Base-by-base conservation (phyloP, 768 basidiomycete species). In the Tulasnella sp. region DNA sequence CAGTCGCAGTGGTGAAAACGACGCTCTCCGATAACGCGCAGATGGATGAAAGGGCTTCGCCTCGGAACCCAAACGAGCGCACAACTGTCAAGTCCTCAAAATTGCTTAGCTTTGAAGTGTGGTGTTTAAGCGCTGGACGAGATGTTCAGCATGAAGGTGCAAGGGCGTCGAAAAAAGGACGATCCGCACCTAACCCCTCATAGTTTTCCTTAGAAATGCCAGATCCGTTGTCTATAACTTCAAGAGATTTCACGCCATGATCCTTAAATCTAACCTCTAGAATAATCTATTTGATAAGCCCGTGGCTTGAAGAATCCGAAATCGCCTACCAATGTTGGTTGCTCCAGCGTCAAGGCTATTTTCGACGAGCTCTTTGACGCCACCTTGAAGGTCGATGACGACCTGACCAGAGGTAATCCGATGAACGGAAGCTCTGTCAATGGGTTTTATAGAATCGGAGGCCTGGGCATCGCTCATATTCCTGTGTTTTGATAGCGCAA, bases 291-390 rank as follows among this genome's bases (percentile, higher is more conserved):
- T 67, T 40, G 76, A 29, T n/a, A 51, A 61, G 18, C 42, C 26
- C 37, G 51, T 32, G 78, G 39, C 16, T 48, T 40, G 23, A 76
- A 23, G 37, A 23, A 2, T 23, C 16, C 32, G 44, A 32, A 3
- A 35, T 37, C 26, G 82, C 91, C 40, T 69, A 93, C 97, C 96
- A 57, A 99, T 89, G 80, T 85, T 90, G 0, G 93, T 95, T 0
- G 96, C 94, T 0, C 92, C 93, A 0, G 98, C 96, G 83, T 99
- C 98, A 39, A 98, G 85, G 78, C 94, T 93, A 83, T 99, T 99
- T 85, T 99, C 98, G 2, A 99, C 89, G 11, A 99, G 89, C 83
- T 99, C 98, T 83, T 99, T 99, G 78, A 98, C 91, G 1, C 95
- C 95, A 0, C 93, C 93, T 83, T 96, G 95, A 0, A 99, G 88